Conservation (phyloP, 2,329 filamentous ascomycete genomes). For the Lasiodiplodia sp. region DNA sequence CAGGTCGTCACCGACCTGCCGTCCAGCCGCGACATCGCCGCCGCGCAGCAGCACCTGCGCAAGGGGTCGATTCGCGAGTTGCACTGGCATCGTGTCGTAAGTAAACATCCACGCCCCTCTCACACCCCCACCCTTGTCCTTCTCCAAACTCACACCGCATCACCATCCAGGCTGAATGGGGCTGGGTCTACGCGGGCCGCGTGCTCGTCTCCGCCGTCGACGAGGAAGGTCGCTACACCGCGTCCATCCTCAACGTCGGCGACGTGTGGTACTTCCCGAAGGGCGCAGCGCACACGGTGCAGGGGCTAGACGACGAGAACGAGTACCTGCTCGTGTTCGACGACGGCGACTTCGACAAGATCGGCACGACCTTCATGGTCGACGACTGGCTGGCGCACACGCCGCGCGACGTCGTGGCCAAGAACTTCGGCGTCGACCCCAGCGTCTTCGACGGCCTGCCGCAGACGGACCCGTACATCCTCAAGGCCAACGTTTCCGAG, state of each 20-base stretch:
- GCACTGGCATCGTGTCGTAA: constrained; percentile 72
- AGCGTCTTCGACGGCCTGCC: constrained; percentile 46
- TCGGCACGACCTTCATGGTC: constrained; percentile 72
- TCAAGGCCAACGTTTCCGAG: constrained; percentile 62
- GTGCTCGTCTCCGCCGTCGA: constrained; percentile 53
- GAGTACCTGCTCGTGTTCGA: constrained; percentile 73
- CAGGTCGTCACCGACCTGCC: constrained; percentile 73
- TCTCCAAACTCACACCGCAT: constrained; percentile 21
- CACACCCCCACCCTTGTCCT: not conserved
- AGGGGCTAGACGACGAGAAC: constrained; percentile 70
- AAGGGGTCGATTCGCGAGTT: constrained; percentile 73
- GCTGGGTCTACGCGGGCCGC: constrained; percentile 65
- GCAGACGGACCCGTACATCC: constrained; percentile 66
- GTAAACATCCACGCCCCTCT: constrained; percentile 35
- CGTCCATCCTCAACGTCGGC: constrained; percentile 64
- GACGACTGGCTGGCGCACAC: constrained; percentile 75
- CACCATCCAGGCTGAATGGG: constrained; percentile 67
- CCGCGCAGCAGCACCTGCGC: constrained; percentile 71
- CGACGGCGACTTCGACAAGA: constrained; percentile 67
- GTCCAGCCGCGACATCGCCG: constrained; percentile 69
- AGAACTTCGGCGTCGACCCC: constrained; percentile 71
- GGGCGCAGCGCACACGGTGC: constrained; percentile 68
- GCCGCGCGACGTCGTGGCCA: constrained; percentile 68
- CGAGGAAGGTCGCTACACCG: constrained; percentile 64
- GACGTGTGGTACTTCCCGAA: constrained; percentile 76